Percentiles rank a stretch among this genome's conserved stretches.
Conservation (phyloP, 2,329 filamentous ascomycete genomes). For the Immersiporthe knoxdaviesiana region DNA sequence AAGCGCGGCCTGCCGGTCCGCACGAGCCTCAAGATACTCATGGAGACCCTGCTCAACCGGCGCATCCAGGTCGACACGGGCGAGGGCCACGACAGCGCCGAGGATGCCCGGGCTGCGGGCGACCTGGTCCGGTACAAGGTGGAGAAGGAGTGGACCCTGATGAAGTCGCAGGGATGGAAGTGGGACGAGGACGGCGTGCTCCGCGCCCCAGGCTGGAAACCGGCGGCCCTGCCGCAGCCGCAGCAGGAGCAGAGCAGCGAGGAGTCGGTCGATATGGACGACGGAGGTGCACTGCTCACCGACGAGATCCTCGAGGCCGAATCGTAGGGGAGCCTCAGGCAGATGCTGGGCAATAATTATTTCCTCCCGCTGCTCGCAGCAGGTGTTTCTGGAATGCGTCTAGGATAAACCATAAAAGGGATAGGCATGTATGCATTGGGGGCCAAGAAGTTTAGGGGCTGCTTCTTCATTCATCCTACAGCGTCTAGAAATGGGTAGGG, state of each 20-base stretch:
- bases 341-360: slow-evolving; percentile 12
- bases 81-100: slow-evolving; percentile 84
- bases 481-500: not conserved
- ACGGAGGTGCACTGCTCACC: slow-evolving; percentile 37
- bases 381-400: slow-evolving; percentile 6
- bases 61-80: slow-evolving; percentile 75
- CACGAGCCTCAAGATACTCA: slow-evolving; percentile 75
- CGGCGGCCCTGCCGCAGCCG: not conserved
- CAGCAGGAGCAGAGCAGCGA: slow-evolving; percentile 24
- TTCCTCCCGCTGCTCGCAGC: slow-evolving; percentile 8
- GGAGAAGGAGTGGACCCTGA: slow-evolving; percentile 67
- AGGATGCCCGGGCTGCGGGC: slow-evolving; percentile 88
- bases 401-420: not conserved
- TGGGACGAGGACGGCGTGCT: slow-evolving; percentile 53
- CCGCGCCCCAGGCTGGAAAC: slow-evolving; percentile 18
- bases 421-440: not conserved
- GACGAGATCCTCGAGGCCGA: slow-evolving; percentile 44
- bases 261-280: slow-evolving; percentile 11
- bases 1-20: slow-evolving; percentile 75
- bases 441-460: not conserved
- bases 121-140: slow-evolving; percentile 79
- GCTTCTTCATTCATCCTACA: slow-evolving; percentile 12
- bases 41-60: slow-evolving; percentile 68
- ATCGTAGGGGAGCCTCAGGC: slow-evolving; percentile 9
- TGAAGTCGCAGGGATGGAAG: slow-evolving; percentile 71